Evolutionary conservation across 768 basidiomycete species (phyloP).

Genomic region (Mycena latifolia): DNA sequence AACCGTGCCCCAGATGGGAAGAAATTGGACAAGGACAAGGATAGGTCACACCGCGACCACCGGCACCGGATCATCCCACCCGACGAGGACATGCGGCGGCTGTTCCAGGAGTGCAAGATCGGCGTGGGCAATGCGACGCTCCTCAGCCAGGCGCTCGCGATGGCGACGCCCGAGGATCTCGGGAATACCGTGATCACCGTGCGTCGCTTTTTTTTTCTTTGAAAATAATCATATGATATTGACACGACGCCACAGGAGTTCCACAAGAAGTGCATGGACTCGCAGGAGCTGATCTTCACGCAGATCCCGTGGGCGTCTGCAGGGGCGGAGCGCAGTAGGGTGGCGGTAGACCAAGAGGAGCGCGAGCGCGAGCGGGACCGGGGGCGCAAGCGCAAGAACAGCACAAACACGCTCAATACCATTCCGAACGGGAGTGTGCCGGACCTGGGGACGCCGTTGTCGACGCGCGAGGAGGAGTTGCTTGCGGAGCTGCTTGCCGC

Average conservation of each 20-base stretch:
- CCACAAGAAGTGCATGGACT: too few species aligned
- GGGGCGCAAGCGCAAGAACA: constrained; percentile 36
- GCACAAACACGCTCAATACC: constrained; percentile 28
- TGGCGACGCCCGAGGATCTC: constrained; percentile 79
- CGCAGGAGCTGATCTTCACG: constrained; percentile 86
- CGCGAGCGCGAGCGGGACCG: constrained; percentile 52
- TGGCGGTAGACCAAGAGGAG: constrained; percentile 40
- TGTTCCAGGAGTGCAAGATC: constrained; percentile 89
- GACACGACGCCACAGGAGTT: constrained; percentile 79
- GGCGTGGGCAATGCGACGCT: constrained; percentile 85
- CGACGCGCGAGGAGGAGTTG: constrained; percentile 1
- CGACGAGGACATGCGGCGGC: constrained; percentile 86
- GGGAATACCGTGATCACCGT: constrained; percentile 78
- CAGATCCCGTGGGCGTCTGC: constrained; percentile 95
- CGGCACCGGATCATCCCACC: constrained; percentile 47
- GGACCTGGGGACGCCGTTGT: too few species aligned
- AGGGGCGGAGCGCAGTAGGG: constrained; percentile 70
- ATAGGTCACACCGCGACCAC: constrained; percentile 29
- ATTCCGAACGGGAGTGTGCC: constrained; percentile 43
- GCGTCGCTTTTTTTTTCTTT: constrained; percentile 39
- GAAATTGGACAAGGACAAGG: constrained; percentile 13
- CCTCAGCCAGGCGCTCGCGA: constrained; percentile 77
- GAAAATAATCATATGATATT: too few species aligned
- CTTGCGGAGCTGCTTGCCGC: background rate
- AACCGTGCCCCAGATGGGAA: constrained; percentile 9